Evolutionary conservation across 495 filamentous ascomycete genomes (phyloP), one percentile per base, ranked within the genome.

Genomic region (Aspergillus asperescens): DNA sequence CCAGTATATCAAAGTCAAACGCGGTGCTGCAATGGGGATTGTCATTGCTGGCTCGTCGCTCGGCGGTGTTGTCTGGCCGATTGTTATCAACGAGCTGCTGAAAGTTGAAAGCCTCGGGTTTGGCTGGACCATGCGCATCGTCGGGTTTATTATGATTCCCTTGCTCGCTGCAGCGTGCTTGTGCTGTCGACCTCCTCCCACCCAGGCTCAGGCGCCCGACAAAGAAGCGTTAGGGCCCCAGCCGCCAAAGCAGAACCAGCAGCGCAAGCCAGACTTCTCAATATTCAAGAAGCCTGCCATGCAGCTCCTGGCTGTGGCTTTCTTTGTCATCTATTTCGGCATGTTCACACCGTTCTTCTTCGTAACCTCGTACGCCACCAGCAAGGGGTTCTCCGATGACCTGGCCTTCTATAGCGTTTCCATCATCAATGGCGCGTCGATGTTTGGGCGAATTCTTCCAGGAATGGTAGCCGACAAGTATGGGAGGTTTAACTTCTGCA

Each of bases 141-240:
- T 68, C 4, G 77, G 63, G 0, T 81, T 80, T 29, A 65, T 77
- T 12, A 76, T 79, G 62, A 54, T 79, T 7, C 70, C 72, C 5
- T 69, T 88, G 25, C 73, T 90, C 15, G 52, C 68, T 15, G 65
- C 90, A 49, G 73, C 83, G 6, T 71, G 70, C 20, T 4, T 61
- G 0, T 32, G 54, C 39, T 49, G 59, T 44, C 16, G 82, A 76
- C 59, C 41, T 3, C 44, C 39, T 18, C 7, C 40, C 29, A 0
- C 23, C 22, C 23, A 5, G 12, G 19, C 27, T 13, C n/a, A 15
- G 3, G 4, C 13, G 25, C 6, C 44, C 22, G 43, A 45, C 28
- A n/a, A n/a, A 0, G 50, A 38, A 35, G 12, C 31, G 27, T 16
- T n/a, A n/a, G n/a, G 16, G 13, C 6, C 15, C 25, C 38, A 25